Base-by-base conservation (phyloP, 1,284 basidiomycete species). In the Malassezia dermatis region DNA sequence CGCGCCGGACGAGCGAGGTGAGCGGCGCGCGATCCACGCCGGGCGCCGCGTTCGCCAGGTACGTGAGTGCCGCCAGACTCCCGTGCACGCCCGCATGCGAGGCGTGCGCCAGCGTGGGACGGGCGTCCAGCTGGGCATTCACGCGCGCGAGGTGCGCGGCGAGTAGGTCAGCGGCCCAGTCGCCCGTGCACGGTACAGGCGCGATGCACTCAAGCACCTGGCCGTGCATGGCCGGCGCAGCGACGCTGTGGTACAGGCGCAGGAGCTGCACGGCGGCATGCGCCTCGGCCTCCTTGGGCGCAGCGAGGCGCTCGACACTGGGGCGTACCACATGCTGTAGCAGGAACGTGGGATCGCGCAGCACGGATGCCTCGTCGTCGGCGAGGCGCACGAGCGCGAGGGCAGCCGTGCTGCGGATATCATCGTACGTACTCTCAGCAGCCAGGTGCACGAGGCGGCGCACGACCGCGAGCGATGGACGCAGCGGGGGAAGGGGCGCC, bases 41-140 rank as follows among this genome's bases (percentile, higher is more conserved):
- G 2, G 48, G 30, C 27, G 46, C 49, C 43, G 57, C 59, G 63
- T 39, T 56, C 40, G 73, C 68, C 12, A 75, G 64, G 28, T 68
- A 65, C 26, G 74, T 67, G 10, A 76, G 59, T 7, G 73, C 67
- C 32, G 74, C 62, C 4, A 76, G 53, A 1, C 67, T 69, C 21
- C 75, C 75, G 53, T 76, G 75, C 41, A 76, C 51, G 2, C 74
- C 70, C 21, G 65, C 57, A 0, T 53, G 56, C 1, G 46, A 48
- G 12, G 46, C 46, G 24, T 37, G 46, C 12, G 34, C 35, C 13
- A 48, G 34, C 21, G 46, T 32, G 24, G 31, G 21, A 24, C 65
- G 65, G 8, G 71, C 60, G 5, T 56, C 57, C 24, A 66, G 47
- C 31, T 73, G 61, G 8, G 67, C 65, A 21, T 69, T 53, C 46